Evolutionary conservation across 768 basidiomycete genomes (phyloP), one percentile per base, ranked within the genome.

Genomic region (Rhodotorula babjevae): DNA sequence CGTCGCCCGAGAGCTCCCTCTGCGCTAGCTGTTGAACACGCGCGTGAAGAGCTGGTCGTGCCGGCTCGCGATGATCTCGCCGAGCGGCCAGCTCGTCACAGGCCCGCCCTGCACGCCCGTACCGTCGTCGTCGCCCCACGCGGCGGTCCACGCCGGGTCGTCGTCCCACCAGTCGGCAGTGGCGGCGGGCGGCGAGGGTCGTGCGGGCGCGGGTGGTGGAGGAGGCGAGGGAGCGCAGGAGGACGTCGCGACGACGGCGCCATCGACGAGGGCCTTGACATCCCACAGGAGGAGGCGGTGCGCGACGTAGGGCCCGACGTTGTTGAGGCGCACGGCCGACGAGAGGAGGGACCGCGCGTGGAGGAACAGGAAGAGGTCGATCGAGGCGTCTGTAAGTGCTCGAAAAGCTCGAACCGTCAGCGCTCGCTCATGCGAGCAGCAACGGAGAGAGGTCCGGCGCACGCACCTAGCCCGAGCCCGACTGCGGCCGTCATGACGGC

Each of bases 31-130:
- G 82, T 99, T 99, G 85, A 99, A 99, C 75, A 98, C 92, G 71
- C 94, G 86, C 57, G 92, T 94, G 82, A 98, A 95, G 81, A 93
- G 91, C 78, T 93, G 82, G 82, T 97, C 95, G 81, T 99, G 96
- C 69, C 96, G 84, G 53, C 87, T 86, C 49, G 90, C 88, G 42
- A 98, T 84, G 53, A 98, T 89, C 82, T 99, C 96, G 27, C 93
- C 94, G 29, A 99, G 81, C 1, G 95, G 96, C 95, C 95, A 98
- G 25, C 92, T 97, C 77, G 88, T 93, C 50, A 89, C 89, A 9
- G 94, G 93, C 0, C 87, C 46, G 74, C 63, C 12, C 72, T 75
- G 68, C 73, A 76, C 19, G 29, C 68, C 79, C 58, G 68, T 53
- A 62, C 23, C 61, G 63, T 78, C 36, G 77, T 59, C 27, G 67